phyloP scores from a whole-genome alignment of 441 rosid species.

The Manihot esculenta region DNA sequence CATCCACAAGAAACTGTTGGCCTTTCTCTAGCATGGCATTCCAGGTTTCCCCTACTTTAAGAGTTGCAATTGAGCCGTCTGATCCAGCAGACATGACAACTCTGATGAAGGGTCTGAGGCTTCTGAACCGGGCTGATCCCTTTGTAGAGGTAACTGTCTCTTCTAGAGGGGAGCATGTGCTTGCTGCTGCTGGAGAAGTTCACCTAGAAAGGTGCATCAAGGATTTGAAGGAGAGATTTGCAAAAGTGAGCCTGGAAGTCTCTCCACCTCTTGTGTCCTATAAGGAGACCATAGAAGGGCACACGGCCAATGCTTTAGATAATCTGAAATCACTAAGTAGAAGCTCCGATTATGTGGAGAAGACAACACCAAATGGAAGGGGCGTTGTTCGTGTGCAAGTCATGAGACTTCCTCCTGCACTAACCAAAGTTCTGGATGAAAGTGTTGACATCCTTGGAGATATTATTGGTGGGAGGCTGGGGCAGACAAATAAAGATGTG shows the following conservation, averaged over 20 bases:
- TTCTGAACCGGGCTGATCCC: conserved; percentile 91
- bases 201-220: conserved; percentile 89
- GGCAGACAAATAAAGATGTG: conserved; percentile 44
- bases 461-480: conserved; percentile 61
- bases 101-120: conserved; percentile 81
- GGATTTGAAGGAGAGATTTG: conserved; percentile 89
- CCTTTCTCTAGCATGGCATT: conserved; percentile 92
- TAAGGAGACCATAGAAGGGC: conserved; percentile 84
- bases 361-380: conserved; percentile 74
- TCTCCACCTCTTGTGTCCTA: conserved; percentile 91
- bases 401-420: conserved; percentile 67
- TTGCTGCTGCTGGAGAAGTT: conserved; percentile 95
- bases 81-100: conserved; percentile 82
- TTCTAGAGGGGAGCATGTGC: conserved; percentile 88
- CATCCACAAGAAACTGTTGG: conserved; percentile 86
- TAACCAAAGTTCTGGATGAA: conserved; percentile 88
- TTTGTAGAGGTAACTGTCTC: conserved; percentile 90
- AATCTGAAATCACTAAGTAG: conserved; percentile 55
- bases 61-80: conserved; percentile 91
- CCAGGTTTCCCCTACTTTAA: conserved; percentile 88
- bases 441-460: conserved; percentile 66
- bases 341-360: conserved; percentile 66
- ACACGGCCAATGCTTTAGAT: conserved; percentile 53
- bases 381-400: conserved; percentile 71
- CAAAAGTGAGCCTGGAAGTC: conserved; percentile 78